Evolutionary conservation across 2,329 filamentous ascomycete species (phyloP).

Genomic region (Botrytis tulipae): DNA sequence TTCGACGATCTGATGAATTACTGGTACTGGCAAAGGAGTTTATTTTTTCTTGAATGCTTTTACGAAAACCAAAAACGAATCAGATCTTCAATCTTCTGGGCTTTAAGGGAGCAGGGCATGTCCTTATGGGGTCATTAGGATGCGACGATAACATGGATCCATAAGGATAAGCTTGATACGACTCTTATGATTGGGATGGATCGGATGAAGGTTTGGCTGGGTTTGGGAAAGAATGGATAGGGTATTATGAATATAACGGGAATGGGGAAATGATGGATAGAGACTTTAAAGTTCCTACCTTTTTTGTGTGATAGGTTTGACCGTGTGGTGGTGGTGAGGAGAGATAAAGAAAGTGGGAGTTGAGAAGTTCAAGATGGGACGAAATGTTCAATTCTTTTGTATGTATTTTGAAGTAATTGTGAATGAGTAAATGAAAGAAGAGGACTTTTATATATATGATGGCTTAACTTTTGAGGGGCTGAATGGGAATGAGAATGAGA

Average conservation of each 20-base stretch:
- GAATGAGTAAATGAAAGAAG: background rate
- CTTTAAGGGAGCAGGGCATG: background rate
- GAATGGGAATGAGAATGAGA: background rate
- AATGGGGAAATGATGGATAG: background rate
- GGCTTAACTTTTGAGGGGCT: background rate
- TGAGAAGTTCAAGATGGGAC: background rate
- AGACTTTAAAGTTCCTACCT: background rate
- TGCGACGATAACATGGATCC: background rate
- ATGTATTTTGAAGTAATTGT: conserved; percentile 18
- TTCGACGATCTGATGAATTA: conserved; percentile 17
- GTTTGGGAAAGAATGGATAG: conserved; percentile 14
- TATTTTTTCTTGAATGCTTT: conserved; percentile 14
- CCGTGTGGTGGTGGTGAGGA: background rate
- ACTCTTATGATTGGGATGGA: conserved; percentile 13
- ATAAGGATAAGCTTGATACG: background rate
- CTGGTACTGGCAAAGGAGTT: conserved; percentile 13
- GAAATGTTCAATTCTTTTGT: conserved; percentile 16
- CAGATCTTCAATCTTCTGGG: background rate
- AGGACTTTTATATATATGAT: background rate
- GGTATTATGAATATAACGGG: conserved; percentile 8
- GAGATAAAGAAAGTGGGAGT: background rate
- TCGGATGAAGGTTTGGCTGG: conserved; percentile 1
- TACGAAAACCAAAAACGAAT: conserved; percentile 9
- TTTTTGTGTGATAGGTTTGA: background rate
- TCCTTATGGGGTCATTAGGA: background rate